Conservation (phyloP, 768 basidiomycete species). For the Boletus sensibilis region DNA sequence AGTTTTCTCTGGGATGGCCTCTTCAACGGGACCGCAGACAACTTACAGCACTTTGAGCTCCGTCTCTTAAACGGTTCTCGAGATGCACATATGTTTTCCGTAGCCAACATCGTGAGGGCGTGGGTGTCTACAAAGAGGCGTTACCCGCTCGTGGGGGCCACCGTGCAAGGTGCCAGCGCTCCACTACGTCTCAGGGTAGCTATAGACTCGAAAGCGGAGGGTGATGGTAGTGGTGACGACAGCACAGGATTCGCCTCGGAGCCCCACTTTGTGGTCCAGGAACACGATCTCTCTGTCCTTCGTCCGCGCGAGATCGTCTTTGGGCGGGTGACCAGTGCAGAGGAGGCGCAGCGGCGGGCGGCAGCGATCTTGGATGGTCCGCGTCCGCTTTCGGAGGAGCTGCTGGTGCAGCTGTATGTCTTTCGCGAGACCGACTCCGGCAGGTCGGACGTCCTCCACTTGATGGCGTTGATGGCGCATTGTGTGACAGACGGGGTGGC, state of each 20-base stretch:
- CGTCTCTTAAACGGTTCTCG: constrained; percentile 28
- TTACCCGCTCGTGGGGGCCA: constrained; percentile 49
- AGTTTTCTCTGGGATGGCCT: constrained; percentile 42
- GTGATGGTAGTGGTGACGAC: neutral
- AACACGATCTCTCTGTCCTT: constrained; percentile 33
- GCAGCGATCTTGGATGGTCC: constrained; percentile 34
- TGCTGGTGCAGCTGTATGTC: constrained; percentile 44
- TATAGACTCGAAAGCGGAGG: neutral
- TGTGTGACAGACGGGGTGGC: constrained; percentile 50
- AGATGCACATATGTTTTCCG: constrained; percentile 25
- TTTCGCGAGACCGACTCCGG: constrained; percentile 36
- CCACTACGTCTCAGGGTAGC: neutral
- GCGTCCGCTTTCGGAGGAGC: constrained; percentile 40
- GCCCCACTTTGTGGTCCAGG: constrained; percentile 41
- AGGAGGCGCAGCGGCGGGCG: constrained; percentile 35
- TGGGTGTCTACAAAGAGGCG: constrained; percentile 49
- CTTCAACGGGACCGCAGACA: constrained; percentile 47
- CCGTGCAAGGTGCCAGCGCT: constrained; percentile 25
- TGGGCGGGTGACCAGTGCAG: constrained; percentile 31
- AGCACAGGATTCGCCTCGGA: neutral
- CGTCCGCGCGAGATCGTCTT: constrained; percentile 42
- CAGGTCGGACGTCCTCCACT: constrained; percentile 36
- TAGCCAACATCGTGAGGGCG: constrained; percentile 38
- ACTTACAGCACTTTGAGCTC: constrained; percentile 31
- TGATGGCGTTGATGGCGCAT: constrained; percentile 48